Conservation (phyloP, 495 filamentous ascomycete genomes). For the Usnea hakonensis region DNA sequence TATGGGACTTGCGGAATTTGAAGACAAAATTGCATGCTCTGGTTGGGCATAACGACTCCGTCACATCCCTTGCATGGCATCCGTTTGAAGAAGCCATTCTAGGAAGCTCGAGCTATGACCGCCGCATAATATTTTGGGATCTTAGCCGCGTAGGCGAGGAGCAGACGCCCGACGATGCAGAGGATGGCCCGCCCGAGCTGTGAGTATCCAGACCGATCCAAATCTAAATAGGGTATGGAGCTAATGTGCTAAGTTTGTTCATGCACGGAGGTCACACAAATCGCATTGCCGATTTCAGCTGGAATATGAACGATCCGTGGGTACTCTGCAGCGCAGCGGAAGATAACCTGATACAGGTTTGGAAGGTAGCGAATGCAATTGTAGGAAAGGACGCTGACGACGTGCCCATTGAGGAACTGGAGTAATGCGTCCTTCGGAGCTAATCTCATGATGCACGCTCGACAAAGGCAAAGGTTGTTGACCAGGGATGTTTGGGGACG, state of each 20-base stretch:
- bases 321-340: conserved; percentile 89
- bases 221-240: neutral
- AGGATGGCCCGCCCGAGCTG: conserved; percentile 94
- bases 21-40: conserved; percentile 78
- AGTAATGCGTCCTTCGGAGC: conserved; percentile 35
- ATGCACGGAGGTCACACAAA: conserved; percentile 99
- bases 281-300: conserved; percentile 90
- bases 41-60: conserved; percentile 76
- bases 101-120: conserved; percentile 84
- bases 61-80: conserved; percentile 90
- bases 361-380: conserved; percentile 88
- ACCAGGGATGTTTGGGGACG: neutral
- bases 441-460: neutral
- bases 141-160: conserved; percentile 84
- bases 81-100: conserved; percentile 80
- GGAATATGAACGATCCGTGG: conserved; percentile 96
- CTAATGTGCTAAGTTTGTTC: conserved; percentile 56
- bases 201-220: conserved; percentile 38
- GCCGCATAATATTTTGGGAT: conserved; percentile 95
- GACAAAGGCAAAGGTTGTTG: neutral
- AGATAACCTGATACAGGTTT: conserved; percentile 93
- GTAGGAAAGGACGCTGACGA: conserved; percentile 75
- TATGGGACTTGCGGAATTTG: conserved; percentile 91
- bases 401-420: conserved; percentile 70
- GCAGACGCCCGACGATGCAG: conserved; percentile 88